Evolutionary conservation across 129 eudicot species (phyloP), one percentile per base, ranked within the genome.

Genomic region (Saussurea involucrata): DNA sequence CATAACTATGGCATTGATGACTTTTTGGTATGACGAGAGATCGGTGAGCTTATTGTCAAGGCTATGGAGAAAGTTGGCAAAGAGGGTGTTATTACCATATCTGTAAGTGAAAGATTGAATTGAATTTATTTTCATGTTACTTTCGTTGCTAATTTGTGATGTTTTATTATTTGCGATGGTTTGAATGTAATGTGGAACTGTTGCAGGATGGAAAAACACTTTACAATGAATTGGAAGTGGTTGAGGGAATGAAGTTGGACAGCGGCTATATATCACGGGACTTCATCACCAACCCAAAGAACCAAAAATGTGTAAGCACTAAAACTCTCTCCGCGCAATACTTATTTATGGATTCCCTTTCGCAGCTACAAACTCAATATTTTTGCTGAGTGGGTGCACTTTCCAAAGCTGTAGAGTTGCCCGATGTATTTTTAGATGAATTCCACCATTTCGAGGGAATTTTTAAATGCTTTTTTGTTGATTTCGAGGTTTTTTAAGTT

Each of bases 191-290:
- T 64, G n/a, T 21, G 28, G 49, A 60, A 65, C 11, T 81, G 66
- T 76, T 81, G 33, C 64, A 87, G 91, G 91, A 87, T 49, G 86
- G 91, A 8, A 87, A 87, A 79, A 87, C 91, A n/a, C 81, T 87
- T n/a, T 71, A 84, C 81, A 84, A 84, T 73, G 91, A 87, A 70
- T 80, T 87, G 74, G 91, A 87, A 81, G 86, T 87, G 31, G 91
- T 87, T 3, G 91, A 87, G 65, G 91, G 91, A 76, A 87, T 87
- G 91, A 87, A 87, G 86, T 76, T 87, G 44, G 91, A 87, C 72
- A 84, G 91, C 68, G 90, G 90, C 3, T 87, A 87, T 71, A 81
- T 87, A 81, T 87, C 88, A 42, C 91, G 88, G 34, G 84, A 87
- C 83, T 87, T 87, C 77, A 76, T 84, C 79, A 87, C 91, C 53